Evolutionary conservation across 169 alveolate genomes (phyloP).

Genomic region (Plasmodium blacklocki): DNA sequence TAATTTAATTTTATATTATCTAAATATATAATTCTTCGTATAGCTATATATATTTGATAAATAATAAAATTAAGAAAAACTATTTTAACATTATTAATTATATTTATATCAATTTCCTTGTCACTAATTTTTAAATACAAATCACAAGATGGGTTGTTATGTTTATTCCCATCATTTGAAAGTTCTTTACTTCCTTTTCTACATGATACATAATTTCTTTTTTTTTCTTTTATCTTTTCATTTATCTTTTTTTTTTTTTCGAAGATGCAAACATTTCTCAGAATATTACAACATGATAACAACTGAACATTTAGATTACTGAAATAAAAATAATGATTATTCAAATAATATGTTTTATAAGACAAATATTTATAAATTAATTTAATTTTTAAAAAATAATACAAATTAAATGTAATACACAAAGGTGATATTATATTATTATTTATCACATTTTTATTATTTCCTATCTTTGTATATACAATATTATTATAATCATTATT

Average conservation of each 20-base stretch:
- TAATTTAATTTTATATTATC: neutral
- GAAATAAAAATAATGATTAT: conserved; percentile 14
- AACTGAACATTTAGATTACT: conserved; percentile 18
- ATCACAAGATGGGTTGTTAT: conserved; percentile 4
- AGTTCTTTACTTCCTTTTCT: neutral
- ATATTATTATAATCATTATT: neutral
- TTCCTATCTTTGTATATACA: neutral
- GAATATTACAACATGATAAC: neutral
- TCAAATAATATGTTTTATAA: too few relatives aligned
- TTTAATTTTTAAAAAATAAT: conserved; percentile 12
- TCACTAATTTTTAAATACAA: conserved; percentile 1
- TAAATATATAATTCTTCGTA: conserved; percentile 16
- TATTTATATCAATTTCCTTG: conserved; percentile 18
- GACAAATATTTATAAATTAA: neutral
- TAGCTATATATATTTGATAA: conserved; percentile 35
- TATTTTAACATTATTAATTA: conserved; percentile 27
- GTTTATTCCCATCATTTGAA: neutral
- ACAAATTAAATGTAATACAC: neutral
- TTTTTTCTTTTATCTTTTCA: neutral
- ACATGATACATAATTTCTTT: neutral
- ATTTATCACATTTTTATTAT: neutral
- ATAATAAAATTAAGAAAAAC: conserved; percentile 21
- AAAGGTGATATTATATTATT: neutral
- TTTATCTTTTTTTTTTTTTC: neutral
- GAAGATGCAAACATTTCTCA: conserved; percentile 8